Conservation (phyloP, 176 grass and related monocot genomes). For the Panicum miliaceum region DNA sequence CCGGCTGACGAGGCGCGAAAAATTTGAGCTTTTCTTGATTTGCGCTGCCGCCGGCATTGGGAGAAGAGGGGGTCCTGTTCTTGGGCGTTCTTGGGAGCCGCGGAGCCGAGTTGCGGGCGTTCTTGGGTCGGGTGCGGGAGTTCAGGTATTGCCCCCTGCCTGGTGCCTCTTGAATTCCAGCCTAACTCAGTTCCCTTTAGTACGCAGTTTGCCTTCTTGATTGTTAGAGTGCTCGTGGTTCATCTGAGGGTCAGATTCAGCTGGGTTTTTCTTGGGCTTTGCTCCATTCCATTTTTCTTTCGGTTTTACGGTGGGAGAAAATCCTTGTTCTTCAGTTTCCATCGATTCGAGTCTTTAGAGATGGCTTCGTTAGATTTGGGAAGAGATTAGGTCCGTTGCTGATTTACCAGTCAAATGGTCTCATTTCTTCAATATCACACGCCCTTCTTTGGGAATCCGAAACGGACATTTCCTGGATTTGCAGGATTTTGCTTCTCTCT, state of each 20-base stretch:
- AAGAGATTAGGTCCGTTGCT: neutral
- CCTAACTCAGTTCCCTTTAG: neutral
- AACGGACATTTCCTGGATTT: neutral
- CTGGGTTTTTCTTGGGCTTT: slow-evolving; percentile 17
- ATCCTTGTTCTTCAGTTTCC: neutral
- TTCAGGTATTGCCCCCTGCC: slow-evolving; percentile 35
- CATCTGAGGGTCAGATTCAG: slow-evolving; percentile 27
- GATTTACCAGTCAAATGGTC: neutral
- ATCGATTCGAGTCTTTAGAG: neutral
- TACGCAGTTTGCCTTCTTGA: neutral
- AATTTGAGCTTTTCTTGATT: slow-evolving; percentile 42
- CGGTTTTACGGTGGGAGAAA: neutral
- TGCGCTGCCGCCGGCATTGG: slow-evolving; percentile 34
- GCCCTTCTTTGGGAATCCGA: neutral
- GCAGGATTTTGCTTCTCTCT: neutral
- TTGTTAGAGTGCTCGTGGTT: neutral
- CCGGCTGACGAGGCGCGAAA: slow-evolving; percentile 24
- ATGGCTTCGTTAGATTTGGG: neutral
- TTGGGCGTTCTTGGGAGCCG: slow-evolving; percentile 5
- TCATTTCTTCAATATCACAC: neutral
- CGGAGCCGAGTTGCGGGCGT: slow-evolving; percentile 10
- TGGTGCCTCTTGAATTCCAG: slow-evolving; percentile 16
- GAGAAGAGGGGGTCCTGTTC: slow-evolving; percentile 14
- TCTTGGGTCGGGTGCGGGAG: neutral
- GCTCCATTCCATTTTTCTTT: neutral